These are phyloP conservation scores for Suillus lakei DNA, from an alignment of 768 basidiomycete species.

Conservation along the genomic window DNA sequence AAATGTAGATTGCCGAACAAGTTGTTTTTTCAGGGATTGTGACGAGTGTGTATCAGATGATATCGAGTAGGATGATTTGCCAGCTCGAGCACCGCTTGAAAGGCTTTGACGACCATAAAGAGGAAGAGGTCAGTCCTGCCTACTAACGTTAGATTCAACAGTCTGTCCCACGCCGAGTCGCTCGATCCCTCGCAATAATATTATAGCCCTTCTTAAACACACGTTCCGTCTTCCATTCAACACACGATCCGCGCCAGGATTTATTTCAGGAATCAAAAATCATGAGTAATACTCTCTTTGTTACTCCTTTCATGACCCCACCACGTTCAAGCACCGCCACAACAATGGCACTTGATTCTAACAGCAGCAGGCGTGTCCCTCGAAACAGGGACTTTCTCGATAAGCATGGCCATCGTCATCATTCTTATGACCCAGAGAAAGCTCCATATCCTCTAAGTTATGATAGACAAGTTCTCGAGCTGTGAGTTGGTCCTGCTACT, in stretches of 20 bases:
- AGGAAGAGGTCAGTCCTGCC: background rate
- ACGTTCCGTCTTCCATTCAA: conserved; percentile 5
- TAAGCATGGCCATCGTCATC: conserved; percentile 68
- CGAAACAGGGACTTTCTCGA: conserved; percentile 58
- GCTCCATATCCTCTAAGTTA: conserved; percentile 82
- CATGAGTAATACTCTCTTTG: conserved; percentile 19
- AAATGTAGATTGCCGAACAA: background rate
- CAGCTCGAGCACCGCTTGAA: background rate
- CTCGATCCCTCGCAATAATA: conserved; percentile 1
- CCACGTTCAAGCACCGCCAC: conserved; percentile 23
- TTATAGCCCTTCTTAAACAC: conserved; percentile 4
- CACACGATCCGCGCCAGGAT: background rate
- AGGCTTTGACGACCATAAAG: background rate
- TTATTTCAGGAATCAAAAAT: conserved; percentile 5
- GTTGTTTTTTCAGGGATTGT: background rate
- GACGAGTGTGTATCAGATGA: background rate
- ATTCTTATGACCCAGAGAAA: conserved; percentile 73
- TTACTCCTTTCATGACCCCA: conserved; percentile 26
- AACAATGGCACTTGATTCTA: conserved; percentile 29
- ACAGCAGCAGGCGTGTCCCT: conserved; percentile 42
- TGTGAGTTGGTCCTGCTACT: conserved; percentile 49
- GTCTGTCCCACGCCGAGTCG: conserved; percentile 15
- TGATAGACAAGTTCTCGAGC: conserved; percentile 66
- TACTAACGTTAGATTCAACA: conserved; percentile 3
- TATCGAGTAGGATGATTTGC: background rate